phyloP scores from a whole-genome alignment of 305 asterid genomes.

The Fraxinus floribunda region DNA sequence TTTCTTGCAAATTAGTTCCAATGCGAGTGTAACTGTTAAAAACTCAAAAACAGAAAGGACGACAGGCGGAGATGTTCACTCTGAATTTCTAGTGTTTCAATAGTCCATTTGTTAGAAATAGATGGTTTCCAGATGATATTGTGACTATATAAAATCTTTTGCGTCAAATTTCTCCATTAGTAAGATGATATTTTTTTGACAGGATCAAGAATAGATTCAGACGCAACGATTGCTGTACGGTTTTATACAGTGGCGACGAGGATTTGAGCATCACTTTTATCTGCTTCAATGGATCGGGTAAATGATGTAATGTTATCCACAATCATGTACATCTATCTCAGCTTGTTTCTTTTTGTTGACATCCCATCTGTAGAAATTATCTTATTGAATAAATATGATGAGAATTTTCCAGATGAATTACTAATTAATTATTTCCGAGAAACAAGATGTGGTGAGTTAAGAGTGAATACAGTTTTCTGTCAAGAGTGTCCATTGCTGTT shows the following conservation, averaged over 20 bases:
- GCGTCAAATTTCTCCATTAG: background rate
- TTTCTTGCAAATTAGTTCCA: background rate
- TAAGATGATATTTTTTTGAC: background rate
- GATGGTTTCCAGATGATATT: background rate
- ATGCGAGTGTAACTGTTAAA: background rate
- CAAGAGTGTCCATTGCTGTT: background rate
- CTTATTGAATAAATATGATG: conserved; percentile 16
- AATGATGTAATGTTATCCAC: conserved; percentile 20
- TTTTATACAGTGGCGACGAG: background rate
- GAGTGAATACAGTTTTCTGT: background rate
- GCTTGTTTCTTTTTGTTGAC: conserved; percentile 19
- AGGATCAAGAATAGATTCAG: background rate
- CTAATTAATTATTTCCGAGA: background rate
- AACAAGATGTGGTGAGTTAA: background rate
- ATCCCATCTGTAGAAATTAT: conserved; percentile 21
- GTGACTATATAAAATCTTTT: background rate
- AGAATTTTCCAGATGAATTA: background rate
- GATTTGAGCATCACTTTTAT: conserved; percentile 7
- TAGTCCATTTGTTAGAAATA: background rate
- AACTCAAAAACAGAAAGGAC: background rate
- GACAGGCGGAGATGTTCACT: background rate
- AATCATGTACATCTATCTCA: conserved; percentile 21
- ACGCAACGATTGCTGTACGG: background rate
- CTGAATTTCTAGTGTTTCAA: background rate
- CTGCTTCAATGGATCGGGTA: background rate